These are phyloP conservation scores for Neurospora sp. DNA, from an alignment of 495 filamentous ascomycete species.

Conservation along the genomic window DNA sequence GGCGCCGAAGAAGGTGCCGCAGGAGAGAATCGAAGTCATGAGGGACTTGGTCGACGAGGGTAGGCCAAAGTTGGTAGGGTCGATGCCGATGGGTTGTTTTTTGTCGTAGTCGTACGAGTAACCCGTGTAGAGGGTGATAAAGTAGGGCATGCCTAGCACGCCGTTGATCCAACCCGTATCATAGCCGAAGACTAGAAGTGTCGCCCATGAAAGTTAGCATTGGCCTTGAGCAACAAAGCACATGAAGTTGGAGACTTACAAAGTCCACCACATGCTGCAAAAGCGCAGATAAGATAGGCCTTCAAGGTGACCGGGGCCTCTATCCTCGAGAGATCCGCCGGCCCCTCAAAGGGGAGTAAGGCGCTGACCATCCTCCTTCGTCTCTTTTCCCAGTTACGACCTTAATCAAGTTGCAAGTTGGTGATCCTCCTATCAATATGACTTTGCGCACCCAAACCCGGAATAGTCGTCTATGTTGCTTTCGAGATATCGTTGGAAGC, in stretches of 20 bases:
- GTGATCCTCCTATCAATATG: background rate
- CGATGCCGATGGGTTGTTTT: conserved; percentile 24
- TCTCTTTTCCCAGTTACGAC: background rate
- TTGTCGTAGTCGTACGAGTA: conserved; percentile 47
- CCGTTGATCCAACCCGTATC: conserved; percentile 58
- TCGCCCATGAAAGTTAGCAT: background rate
- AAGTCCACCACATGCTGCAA: conserved; percentile 57
- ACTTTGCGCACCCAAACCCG: background rate
- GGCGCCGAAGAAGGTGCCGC: conserved; percentile 67
- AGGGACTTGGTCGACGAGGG: conserved; percentile 43
- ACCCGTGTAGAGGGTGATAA: conserved; percentile 54
- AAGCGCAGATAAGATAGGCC: conserved; percentile 57
- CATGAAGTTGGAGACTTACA: conserved; percentile 16
- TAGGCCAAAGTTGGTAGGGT: conserved; percentile 17
- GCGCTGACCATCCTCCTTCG: conserved; percentile 2
- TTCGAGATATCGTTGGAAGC: background rate
- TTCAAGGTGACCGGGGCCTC: conserved; percentile 57
- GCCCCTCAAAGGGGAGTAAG: conserved; percentile 18
- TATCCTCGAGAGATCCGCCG: conserved; percentile 38
- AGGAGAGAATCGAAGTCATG: conserved; percentile 64
- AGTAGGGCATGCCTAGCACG: conserved; percentile 44
- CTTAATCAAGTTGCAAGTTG: background rate
- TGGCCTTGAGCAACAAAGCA: background rate
- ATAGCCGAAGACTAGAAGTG: conserved; percentile 44
- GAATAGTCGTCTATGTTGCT: background rate